These are phyloP conservation scores for Deinandra increscens DNA, from an alignment of 129 eudicot genomes.

Conservation along the genomic window DNA sequence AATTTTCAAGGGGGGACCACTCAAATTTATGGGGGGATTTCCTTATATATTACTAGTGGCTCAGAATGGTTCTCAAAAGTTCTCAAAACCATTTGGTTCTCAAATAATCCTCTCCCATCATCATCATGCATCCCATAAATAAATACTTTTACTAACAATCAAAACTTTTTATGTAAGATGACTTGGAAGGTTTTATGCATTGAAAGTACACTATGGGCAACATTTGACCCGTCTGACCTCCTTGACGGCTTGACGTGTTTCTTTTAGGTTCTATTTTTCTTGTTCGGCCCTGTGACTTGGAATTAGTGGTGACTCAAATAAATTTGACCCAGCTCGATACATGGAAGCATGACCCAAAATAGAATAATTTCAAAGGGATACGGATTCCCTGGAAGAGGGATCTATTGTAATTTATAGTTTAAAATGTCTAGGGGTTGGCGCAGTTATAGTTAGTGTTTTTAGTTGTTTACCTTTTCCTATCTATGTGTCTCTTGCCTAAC, in stretches of 20 bases:
- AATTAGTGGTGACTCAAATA: neutral
- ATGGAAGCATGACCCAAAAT: neutral
- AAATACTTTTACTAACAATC: neutral
- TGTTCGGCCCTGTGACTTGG: neutral
- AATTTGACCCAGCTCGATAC: neutral
- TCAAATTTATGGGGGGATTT: too few relatives aligned
- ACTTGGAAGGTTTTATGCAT: neutral
- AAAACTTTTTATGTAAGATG: neutral
- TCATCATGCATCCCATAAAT: too few relatives aligned
- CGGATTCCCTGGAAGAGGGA: neutral
- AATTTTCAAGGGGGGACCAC: too few relatives aligned
- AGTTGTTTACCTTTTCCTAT: neutral
- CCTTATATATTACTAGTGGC: too few relatives aligned
- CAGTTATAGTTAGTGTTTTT: neutral
- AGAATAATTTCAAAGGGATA: neutral
- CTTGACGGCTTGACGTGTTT: neutral
- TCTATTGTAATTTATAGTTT: neutral
- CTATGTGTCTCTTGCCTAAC: neutral
- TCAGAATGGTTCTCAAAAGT: too few relatives aligned
- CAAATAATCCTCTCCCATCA: too few relatives aligned
- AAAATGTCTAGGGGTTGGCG: neutral
- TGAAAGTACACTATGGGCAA: neutral
- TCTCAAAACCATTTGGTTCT: too few relatives aligned
- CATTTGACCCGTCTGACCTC: neutral
- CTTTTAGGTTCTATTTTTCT: neutral